Conservation (phyloP, 768 basidiomycete genomes). For the Coprinopsis cinerea region DNA sequence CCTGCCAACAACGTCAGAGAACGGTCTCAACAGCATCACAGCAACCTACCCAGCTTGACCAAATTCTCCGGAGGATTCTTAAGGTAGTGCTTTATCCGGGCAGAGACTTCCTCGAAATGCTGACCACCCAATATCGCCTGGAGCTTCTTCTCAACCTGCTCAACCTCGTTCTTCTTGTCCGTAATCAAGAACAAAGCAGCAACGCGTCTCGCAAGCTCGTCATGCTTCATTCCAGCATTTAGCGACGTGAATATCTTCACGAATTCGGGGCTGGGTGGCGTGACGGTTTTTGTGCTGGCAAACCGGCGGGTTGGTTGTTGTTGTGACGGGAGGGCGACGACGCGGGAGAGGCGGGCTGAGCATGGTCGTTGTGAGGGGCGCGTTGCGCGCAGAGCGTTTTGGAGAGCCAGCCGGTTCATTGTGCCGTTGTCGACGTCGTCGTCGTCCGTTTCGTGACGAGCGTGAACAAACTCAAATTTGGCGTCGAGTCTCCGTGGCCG, state of each 20-base stretch:
- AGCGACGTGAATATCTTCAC: slow-evolving; percentile 17
- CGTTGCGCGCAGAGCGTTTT: slow-evolving; percentile 24
- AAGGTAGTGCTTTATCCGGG: slow-evolving; percentile 6
- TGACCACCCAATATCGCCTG: slow-evolving; percentile 4
- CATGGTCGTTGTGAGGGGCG: slow-evolving; percentile 18
- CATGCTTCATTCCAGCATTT: slow-evolving; percentile 16
- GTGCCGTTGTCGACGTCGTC: slow-evolving; percentile 1
- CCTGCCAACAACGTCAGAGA: slow-evolving; percentile 1
- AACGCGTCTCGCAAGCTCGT: slow-evolving; percentile 18
- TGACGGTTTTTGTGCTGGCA: slow-evolving; percentile 3
- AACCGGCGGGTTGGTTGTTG: slow-evolving; percentile 3
- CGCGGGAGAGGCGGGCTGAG: neutral
- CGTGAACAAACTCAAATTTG: neutral
- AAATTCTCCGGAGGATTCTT: slow-evolving; percentile 7
- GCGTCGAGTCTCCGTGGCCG: neutral
- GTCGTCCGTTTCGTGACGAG: neutral
- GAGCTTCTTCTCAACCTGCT: slow-evolving; percentile 8
- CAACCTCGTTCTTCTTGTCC: slow-evolving; percentile 9
- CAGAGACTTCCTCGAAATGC: slow-evolving; percentile 6
- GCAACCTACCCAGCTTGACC: neutral
- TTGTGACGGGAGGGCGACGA: neutral
- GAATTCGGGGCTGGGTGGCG: slow-evolving; percentile 14
- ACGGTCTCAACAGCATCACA: neutral
- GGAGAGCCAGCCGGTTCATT: slow-evolving; percentile 13
- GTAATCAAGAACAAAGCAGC: slow-evolving; percentile 16